Evolutionary conservation across 2,329 filamentous ascomycete genomes (phyloP).

Genomic region (Sarocladium kiliense): DNA sequence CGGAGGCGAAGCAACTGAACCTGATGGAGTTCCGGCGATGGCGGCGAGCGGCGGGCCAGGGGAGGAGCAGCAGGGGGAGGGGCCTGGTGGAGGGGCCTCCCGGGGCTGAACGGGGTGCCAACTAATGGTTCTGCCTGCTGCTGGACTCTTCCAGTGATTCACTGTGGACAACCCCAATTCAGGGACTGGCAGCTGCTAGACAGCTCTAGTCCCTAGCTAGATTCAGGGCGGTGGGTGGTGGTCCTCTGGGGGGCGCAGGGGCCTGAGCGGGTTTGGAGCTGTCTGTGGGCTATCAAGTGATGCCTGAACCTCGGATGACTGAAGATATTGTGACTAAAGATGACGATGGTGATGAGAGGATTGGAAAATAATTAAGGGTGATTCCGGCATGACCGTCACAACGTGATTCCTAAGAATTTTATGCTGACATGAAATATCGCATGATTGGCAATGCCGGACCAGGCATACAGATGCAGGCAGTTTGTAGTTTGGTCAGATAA

Average conservation of each 20-base stretch:
- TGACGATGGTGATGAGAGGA: background rate
- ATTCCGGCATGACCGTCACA: background rate
- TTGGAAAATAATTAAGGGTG: background rate
- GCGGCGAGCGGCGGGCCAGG: background rate
- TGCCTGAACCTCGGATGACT: background rate
- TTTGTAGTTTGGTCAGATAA: too few relatives aligned
- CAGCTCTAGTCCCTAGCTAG: background rate
- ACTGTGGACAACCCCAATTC: background rate
- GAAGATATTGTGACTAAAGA: background rate
- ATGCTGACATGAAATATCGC: background rate
- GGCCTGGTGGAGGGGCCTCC: background rate
- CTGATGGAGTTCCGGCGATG: background rate
- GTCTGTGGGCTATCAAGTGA: background rate
- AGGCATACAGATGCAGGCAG: too few relatives aligned
- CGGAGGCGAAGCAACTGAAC: constrained; percentile 4
- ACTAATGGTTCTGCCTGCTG: background rate
- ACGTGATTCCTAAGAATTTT: background rate
- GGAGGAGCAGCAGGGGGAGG: background rate
- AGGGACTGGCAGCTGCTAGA: background rate
- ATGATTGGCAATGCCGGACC: background rate
- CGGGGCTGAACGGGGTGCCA: too few relatives aligned
- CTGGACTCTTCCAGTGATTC: background rate
- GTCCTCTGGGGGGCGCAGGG: background rate
- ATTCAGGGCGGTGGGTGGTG: background rate
- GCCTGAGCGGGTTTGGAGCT: too few relatives aligned